These are phyloP conservation scores for Phaeosphaeria sp. DNA, from an alignment of 2,329 filamentous ascomycete species.

Conservation along the genomic window DNA sequence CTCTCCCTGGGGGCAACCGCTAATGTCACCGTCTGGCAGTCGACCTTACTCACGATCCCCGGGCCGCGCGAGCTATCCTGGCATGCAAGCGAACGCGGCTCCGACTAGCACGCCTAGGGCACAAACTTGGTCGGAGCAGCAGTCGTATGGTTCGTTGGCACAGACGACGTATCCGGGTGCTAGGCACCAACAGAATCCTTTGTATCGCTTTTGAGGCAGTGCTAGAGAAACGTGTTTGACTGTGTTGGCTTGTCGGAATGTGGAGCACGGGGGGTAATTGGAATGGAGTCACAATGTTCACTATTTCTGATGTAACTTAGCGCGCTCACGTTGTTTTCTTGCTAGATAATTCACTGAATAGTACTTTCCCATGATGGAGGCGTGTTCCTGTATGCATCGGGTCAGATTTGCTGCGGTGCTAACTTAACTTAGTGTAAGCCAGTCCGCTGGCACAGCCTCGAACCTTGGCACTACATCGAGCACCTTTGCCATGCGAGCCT, in stretches of 20 bases:
- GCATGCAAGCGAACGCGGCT: conserved; percentile 7
- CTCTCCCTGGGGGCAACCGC: conserved; percentile 22
- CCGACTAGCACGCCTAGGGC: conserved; percentile 18
- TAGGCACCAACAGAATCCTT: conserved; percentile 20
- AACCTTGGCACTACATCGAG: not conserved
- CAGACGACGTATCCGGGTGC: conserved; percentile 26
- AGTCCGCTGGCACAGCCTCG: not conserved
- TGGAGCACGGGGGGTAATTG: no score
- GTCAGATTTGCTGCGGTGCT: not conserved
- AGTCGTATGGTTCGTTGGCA: conserved; percentile 9
- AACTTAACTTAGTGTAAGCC: not conserved
- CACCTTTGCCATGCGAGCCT: not conserved
- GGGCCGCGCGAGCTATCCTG: conserved; percentile 16
- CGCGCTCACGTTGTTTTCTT: not conserved
- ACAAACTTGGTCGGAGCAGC: conserved; percentile 16
- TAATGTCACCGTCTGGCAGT: conserved; percentile 13
- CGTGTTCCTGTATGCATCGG: not conserved
- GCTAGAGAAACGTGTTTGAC: conserved; percentile 11
- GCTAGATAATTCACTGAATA: not conserved
- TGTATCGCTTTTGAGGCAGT: conserved; percentile 30
- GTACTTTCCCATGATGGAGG: not conserved
- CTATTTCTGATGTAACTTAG: no score
- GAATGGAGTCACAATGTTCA: not conserved
- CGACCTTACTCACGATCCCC: conserved; percentile 21
- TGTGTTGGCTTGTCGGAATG: conserved; percentile 5